Evolutionary conservation across 2,329 filamentous ascomycete genomes (phyloP).

Genomic region (Alternaria sp.): DNA sequence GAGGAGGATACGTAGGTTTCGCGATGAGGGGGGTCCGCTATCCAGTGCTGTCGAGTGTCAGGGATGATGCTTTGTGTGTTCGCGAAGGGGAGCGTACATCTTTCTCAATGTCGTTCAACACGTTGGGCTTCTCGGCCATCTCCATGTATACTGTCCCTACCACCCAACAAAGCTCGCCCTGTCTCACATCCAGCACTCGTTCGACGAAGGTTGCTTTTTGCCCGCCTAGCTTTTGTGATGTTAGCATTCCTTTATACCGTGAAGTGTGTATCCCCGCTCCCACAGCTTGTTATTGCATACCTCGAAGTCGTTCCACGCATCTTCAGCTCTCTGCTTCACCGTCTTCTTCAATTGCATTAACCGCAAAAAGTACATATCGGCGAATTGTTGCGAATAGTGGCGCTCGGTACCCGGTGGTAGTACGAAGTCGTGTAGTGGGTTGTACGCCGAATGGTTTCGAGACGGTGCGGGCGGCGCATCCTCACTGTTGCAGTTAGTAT

Average conservation of each 20-base stretch:
- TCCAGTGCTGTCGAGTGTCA: constrained; percentile 72
- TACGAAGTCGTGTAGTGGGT: constrained; percentile 74
- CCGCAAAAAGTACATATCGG: constrained; percentile 95
- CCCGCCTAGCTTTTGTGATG: constrained; percentile 64
- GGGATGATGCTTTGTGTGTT: not conserved
- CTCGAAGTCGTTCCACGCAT: constrained; percentile 77
- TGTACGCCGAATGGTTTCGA: constrained; percentile 66
- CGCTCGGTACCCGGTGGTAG: constrained; percentile 68
- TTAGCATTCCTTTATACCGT: constrained; percentile 10
- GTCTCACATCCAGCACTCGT: constrained; percentile 90
- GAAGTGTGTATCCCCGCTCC: not conserved
- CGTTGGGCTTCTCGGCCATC: constrained; percentile 93
- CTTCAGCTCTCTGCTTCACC: constrained; percentile 75
- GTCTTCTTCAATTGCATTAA: constrained; percentile 85
- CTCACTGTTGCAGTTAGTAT: constrained; percentile 29
- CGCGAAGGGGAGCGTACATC: constrained; percentile 63
- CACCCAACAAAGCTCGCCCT: constrained; percentile 96
- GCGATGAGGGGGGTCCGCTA: constrained; percentile 77
- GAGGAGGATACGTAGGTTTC: constrained; percentile 76
- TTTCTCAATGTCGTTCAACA: constrained; percentile 92
- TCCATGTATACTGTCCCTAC: constrained; percentile 96
- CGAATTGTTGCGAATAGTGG: constrained; percentile 93
- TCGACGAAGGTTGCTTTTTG: constrained; percentile 80
- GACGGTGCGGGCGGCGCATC: constrained; percentile 30
- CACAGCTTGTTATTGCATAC: constrained; percentile 46